Conservation (phyloP, 345 rosid species). For the Abelmoschus esculentus region DNA sequence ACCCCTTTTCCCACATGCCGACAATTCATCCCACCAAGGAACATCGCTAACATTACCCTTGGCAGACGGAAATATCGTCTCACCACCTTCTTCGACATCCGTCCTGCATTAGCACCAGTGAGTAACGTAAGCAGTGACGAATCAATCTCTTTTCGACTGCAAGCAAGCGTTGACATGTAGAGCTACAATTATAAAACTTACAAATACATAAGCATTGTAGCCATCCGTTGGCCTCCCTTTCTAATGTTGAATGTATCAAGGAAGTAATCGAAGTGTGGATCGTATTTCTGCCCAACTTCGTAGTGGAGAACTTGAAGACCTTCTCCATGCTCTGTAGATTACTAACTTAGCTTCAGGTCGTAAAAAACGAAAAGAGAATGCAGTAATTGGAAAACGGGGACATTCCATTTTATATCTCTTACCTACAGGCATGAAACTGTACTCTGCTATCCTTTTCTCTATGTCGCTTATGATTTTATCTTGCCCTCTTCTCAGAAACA, state of each 20-base stretch:
- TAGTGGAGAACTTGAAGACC: neutral
- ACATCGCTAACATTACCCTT: slow-evolving; percentile 40
- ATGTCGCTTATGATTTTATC: slow-evolving; percentile 53
- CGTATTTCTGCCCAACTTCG: neutral
- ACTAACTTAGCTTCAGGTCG: neutral
- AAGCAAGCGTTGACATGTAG: neutral
- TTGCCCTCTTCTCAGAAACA: slow-evolving; percentile 66
- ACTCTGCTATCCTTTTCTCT: slow-evolving; percentile 92
- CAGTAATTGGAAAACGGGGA: neutral
- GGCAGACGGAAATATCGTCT: slow-evolving; percentile 79
- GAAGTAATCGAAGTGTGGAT: neutral
- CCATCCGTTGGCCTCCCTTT: neutral
- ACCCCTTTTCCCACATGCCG: neutral
- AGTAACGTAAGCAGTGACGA: neutral
- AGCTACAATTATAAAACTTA: neutral
- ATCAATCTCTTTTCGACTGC: neutral
- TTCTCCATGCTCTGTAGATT: neutral
- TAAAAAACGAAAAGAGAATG: neutral
- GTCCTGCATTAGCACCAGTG: slow-evolving; percentile 40
- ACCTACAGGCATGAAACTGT: slow-evolving; percentile 76
- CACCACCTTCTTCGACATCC: slow-evolving; percentile 98
- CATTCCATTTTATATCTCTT: slow-evolving; percentile 3
- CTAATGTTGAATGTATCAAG: neutral
- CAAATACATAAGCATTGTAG: neutral
- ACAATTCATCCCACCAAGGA: neutral